phyloP scores from a whole-genome alignment of 208 protist species.

The Crithidia acanthocephali region DNA sequence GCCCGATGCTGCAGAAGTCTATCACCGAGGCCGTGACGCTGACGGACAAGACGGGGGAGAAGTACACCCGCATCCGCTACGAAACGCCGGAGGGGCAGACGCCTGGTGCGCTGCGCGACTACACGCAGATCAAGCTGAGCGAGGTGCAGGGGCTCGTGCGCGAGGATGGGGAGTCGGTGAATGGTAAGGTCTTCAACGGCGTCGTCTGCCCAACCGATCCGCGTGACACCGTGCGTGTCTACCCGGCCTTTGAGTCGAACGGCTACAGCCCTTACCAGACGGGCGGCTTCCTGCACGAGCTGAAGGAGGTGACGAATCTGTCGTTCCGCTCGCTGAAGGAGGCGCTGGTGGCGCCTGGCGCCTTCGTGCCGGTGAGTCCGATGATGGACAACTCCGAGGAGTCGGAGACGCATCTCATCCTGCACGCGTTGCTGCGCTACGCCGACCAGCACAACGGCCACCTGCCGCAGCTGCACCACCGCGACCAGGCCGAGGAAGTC shows the following conservation, averaged over 20 bases:
- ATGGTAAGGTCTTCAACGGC: constrained; percentile 70
- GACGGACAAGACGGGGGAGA: constrained; percentile 59
- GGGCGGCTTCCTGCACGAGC: constrained; percentile 86
- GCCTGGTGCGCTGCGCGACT: constrained; percentile 80
- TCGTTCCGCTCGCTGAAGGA: constrained; percentile 70
- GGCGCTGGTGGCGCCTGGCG: constrained; percentile 54
- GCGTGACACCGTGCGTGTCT: constrained; percentile 80
- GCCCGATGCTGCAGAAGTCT: constrained; percentile 80
- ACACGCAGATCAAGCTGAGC: constrained; percentile 86
- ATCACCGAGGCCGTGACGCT: constrained; percentile 65
- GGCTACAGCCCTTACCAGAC: constrained; percentile 81
- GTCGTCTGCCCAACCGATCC: constrained; percentile 80
- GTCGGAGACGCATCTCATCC: constrained; percentile 64
- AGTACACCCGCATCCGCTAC: constrained; percentile 79
- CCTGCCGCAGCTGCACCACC: constrained; percentile 71
- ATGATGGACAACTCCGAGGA: constrained; percentile 91
- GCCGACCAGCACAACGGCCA: constrained; percentile 59
- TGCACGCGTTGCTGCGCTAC: constrained; percentile 73
- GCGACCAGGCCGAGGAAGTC: constrained; percentile 62
- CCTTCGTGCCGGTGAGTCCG: constrained; percentile 76
- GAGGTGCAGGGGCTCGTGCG: constrained; percentile 78
- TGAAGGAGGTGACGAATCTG: constrained; percentile 68
- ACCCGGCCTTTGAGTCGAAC: constrained; percentile 76
- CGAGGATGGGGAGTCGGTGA: constrained; percentile 67
- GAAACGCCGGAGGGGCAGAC: constrained; percentile 88